These are phyloP conservation scores for Lolium rigidum DNA, from an alignment of 176 grass and related monocot genomes.

Conservation along the genomic window DNA sequence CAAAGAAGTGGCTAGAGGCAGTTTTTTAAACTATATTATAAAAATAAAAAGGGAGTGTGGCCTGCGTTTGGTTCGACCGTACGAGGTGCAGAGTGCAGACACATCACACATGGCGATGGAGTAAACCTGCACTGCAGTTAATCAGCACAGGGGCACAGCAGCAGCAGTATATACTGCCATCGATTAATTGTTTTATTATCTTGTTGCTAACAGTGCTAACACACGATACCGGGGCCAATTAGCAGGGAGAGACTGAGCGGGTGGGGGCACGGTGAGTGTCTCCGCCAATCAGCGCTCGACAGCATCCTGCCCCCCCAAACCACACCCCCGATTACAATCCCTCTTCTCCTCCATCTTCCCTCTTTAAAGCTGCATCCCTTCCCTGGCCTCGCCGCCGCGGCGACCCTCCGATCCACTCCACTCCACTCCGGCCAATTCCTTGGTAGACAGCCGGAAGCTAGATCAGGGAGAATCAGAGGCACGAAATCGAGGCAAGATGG, in stretches of 20 bases:
- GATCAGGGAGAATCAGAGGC: background rate
- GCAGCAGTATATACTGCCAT: too few species aligned
- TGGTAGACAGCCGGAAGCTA: background rate
- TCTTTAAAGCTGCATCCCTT: constrained; percentile 9
- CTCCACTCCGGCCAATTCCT: background rate
- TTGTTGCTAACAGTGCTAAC: too few species aligned
- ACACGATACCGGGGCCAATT: background rate
- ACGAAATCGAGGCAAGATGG: constrained; percentile 37
- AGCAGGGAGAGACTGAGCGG: constrained; percentile 1
- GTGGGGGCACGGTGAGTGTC: background rate
- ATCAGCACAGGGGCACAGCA: too few species aligned
- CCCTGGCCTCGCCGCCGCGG: constrained; percentile 16
- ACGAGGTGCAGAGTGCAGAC: constrained; percentile 16
- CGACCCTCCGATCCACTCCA: background rate
- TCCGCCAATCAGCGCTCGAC: constrained; percentile 26
- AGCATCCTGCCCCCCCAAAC: background rate
- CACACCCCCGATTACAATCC: constrained; percentile 21
- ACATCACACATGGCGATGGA: constrained; percentile 14
- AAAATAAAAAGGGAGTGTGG: background rate
- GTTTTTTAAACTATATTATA: background rate
- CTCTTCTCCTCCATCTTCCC: background rate
- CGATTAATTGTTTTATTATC: too few species aligned
- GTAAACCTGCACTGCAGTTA: constrained; percentile 2
- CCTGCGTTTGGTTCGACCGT: constrained; percentile 7
- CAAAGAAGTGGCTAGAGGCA: too few species aligned